Conservation (phyloP, 2,329 filamentous ascomycete genomes). For the Gremmenia infestans region DNA sequence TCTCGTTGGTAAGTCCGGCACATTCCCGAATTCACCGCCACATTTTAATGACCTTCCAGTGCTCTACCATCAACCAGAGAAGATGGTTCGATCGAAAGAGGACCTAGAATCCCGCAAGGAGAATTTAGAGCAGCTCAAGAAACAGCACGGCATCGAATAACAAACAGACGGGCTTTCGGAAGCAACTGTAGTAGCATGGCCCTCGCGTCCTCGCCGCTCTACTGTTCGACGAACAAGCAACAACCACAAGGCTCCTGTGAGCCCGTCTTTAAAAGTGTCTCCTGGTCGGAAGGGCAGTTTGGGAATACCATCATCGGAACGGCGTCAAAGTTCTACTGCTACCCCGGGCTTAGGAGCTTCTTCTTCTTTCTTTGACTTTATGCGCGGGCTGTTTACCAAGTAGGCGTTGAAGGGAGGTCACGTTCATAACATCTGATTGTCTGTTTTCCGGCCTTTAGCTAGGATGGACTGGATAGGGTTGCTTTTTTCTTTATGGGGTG, state of each 20-base stretch:
- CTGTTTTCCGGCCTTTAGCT: background rate
- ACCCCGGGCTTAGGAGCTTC: constrained; percentile 9
- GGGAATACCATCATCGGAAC: constrained; percentile 6
- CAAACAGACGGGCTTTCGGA: constrained; percentile 67
- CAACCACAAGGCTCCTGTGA: constrained; percentile 14
- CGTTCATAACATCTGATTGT: background rate
- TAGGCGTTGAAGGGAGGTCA: constrained; percentile 21
- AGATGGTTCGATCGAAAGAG: constrained; percentile 83
- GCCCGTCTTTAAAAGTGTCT: constrained; percentile 36
- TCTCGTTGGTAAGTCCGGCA: constrained; percentile 73
- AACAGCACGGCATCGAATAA: constrained; percentile 98
- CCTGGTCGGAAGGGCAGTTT: constrained; percentile 22
- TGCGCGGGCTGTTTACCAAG: constrained; percentile 24
- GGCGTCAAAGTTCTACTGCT: constrained; percentile 20
- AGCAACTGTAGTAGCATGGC: constrained; percentile 12
- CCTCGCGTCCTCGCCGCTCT: constrained; percentile 17
- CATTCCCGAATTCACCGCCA: background rate
- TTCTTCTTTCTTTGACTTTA: constrained; percentile 27
- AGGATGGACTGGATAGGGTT: background rate
- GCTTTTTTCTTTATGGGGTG: background rate
- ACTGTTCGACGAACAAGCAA: constrained; percentile 10
- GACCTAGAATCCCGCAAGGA: constrained; percentile 91
- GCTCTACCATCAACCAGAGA: constrained; percentile 72
- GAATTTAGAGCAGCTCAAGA: constrained; percentile 97
- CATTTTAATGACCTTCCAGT: constrained; percentile 39